Evolutionary conservation across 371 early-diverging fungal species (phyloP).

Genomic region (Mortierella sp.): DNA sequence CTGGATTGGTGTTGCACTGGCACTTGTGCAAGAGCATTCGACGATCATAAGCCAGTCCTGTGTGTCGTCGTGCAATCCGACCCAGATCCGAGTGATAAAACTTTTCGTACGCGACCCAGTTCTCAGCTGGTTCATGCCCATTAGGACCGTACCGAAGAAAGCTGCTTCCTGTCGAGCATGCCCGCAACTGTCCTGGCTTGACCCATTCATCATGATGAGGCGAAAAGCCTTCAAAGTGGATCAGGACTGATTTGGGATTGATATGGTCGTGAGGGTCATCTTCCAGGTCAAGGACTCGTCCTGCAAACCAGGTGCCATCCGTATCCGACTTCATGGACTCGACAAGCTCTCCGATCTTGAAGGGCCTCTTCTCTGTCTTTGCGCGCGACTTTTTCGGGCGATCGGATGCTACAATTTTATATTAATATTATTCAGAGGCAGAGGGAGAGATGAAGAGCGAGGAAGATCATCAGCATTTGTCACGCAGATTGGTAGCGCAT

Average conservation of each 20-base stretch:
- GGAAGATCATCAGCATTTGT: too few relatives aligned
- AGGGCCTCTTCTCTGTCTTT: conserved; percentile 43
- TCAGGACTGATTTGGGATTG: conserved; percentile 58
- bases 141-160: conserved; percentile 60
- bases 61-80: conserved; percentile 60
- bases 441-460: too few relatives aligned
- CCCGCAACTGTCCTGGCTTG: conserved; percentile 55
- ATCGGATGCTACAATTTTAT: conserved; percentile 12
- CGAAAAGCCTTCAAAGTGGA: conserved; percentile 73
- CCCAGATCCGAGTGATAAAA: conserved; percentile 66
- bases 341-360: conserved; percentile 53
- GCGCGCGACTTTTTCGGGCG: conserved; percentile 35
- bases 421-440: background rate
- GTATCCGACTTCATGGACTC: conserved; percentile 57
- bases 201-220: conserved; percentile 74
- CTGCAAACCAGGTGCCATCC: conserved; percentile 52
- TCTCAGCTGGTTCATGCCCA: conserved; percentile 62
- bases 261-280: conserved; percentile 55
- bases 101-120: conserved; percentile 66
- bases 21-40: conserved; percentile 69
- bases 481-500: too few relatives aligned
- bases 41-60: conserved; percentile 70
- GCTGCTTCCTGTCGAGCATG: conserved; percentile 53
- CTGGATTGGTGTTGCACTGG: conserved; percentile 65
- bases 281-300: conserved; percentile 48